These are phyloP conservation scores for Sclerotiophoma versabilis DNA, from an alignment of 2,329 filamentous ascomycete species.

Conservation along the genomic window DNA sequence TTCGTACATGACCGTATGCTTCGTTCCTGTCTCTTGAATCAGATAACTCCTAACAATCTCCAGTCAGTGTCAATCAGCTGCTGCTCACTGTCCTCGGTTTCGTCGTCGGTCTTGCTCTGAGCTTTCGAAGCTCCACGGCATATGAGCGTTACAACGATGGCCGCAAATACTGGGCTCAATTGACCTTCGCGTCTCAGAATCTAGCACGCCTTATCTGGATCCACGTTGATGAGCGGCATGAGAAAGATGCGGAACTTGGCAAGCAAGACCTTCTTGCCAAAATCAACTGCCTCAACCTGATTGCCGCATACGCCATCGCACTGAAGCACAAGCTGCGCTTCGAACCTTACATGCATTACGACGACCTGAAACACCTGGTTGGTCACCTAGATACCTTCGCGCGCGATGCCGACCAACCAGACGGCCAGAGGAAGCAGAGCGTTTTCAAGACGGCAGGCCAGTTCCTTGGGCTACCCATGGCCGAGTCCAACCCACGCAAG, in stretches of 20 bases:
- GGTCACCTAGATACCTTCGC: slow-evolving; percentile 78
- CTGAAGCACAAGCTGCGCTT: slow-evolving; percentile 87
- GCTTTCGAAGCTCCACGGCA: slow-evolving; percentile 76
- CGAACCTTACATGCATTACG: slow-evolving; percentile 78
- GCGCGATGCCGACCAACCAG: slow-evolving; percentile 52
- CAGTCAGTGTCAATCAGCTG: slow-evolving; percentile 66
- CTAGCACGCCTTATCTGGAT: slow-evolving; percentile 84
- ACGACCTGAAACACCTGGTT: slow-evolving; percentile 73
- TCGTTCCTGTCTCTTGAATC: background rate
- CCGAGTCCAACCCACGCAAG: slow-evolving; percentile 78
- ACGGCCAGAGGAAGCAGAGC: slow-evolving; percentile 38
- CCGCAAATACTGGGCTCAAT: slow-evolving; percentile 67
- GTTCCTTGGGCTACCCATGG: slow-evolving; percentile 77
- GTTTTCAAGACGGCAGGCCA: slow-evolving; percentile 68
- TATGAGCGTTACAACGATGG: slow-evolving; percentile 72
- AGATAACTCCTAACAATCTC: slow-evolving; percentile 22
- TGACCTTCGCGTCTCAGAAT: slow-evolving; percentile 63
- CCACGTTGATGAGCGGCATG: slow-evolving; percentile 67
- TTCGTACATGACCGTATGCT: slow-evolving; percentile 48
- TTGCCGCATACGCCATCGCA: slow-evolving; percentile 77
- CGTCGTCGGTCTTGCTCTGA: slow-evolving; percentile 76
- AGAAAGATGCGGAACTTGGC: slow-evolving; percentile 54
- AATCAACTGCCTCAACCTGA: slow-evolving; percentile 70
- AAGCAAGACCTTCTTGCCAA: slow-evolving; percentile 75
- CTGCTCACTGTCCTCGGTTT: slow-evolving; percentile 81